A percentile compares a stretch with the other conserved stretches of the same genome.
phyloP scores from a whole-genome alignment of 306 rosid species.

The Quercus cerris region DNA sequence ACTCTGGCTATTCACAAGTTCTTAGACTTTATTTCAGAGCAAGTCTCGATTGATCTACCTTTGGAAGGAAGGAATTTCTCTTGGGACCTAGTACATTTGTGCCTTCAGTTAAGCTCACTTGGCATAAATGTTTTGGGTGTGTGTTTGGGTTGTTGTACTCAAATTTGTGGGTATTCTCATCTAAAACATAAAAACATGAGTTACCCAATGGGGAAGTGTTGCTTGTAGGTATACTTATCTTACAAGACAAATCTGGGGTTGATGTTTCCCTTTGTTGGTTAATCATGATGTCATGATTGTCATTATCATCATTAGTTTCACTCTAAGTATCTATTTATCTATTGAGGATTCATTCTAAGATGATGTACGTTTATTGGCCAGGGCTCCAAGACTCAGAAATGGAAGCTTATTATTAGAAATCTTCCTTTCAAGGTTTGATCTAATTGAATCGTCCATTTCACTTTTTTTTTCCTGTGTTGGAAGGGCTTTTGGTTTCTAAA shows the following conservation, averaged over 20 bases:
- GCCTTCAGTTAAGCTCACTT: background rate
- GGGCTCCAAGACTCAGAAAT: constrained; percentile 95
- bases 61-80: too few relatives aligned
- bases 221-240: background rate
- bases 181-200: background rate
- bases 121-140: background rate
- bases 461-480: constrained; percentile 5
- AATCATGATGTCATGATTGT: background rate
- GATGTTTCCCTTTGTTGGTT: background rate
- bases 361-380: constrained; percentile 32
- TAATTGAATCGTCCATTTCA: constrained; percentile 6
- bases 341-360: constrained; percentile 19
- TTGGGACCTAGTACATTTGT: background rate
- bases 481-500: constrained; percentile 23
- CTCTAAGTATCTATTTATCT: background rate
- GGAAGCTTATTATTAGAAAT: constrained; percentile 91
- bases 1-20: too few relatives aligned
- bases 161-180: background rate
- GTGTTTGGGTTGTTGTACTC: background rate
- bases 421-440: constrained; percentile 85
- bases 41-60: too few relatives aligned
- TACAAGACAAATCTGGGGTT: background rate
- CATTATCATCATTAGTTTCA: background rate
- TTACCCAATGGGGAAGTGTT: background rate
- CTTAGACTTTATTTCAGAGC: too few relatives aligned